phyloP scores from a whole-genome alignment of 768 basidiomycete genomes.

The Trametes cinnabarina region DNA sequence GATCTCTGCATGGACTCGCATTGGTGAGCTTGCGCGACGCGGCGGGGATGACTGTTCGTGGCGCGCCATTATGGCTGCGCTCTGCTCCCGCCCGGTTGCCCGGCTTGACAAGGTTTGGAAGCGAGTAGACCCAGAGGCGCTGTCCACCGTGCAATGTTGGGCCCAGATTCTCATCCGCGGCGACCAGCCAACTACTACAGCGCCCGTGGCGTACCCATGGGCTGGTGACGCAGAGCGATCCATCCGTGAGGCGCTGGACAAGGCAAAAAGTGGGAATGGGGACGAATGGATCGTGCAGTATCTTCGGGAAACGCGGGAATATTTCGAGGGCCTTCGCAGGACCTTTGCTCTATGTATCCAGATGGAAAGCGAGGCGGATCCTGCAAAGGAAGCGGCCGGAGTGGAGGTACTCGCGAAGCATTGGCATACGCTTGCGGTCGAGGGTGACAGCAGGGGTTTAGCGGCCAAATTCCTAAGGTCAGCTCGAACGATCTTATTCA shows the following conservation, averaged over 20 bases:
- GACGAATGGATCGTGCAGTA: slow-evolving; percentile 46
- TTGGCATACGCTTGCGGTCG: slow-evolving; percentile 51
- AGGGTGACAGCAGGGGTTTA: slow-evolving; percentile 37
- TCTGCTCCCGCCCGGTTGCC: slow-evolving; percentile 73
- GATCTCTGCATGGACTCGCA: slow-evolving; percentile 67
- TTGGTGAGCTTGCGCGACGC: slow-evolving; percentile 71
- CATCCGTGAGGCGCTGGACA: slow-evolving; percentile 47
- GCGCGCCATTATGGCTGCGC: slow-evolving; percentile 66
- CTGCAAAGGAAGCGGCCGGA: slow-evolving; percentile 31
- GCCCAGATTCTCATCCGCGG: slow-evolving; percentile 44
- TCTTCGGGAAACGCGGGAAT: slow-evolving; percentile 39
- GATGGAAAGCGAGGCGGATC: slow-evolving; percentile 31
- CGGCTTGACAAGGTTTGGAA: slow-evolving; percentile 80
- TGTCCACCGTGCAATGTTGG: slow-evolving; percentile 67
- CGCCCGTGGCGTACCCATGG: slow-evolving; percentile 64
- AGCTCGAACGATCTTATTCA: not conserved
- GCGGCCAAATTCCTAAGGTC: slow-evolving; percentile 67
- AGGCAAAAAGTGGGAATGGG: slow-evolving; percentile 41
- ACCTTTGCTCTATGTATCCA: slow-evolving; percentile 53
- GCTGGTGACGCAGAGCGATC: slow-evolving; percentile 54
- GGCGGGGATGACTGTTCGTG: slow-evolving; percentile 79
- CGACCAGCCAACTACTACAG: slow-evolving; percentile 35
- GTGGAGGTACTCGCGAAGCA: slow-evolving; percentile 49
- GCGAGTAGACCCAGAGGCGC: slow-evolving; percentile 59
- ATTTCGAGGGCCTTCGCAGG: slow-evolving; percentile 55